These are phyloP conservation scores for Cordyceps farinosa DNA, from an alignment of 2,329 filamentous ascomycete species.

Conservation along the genomic window DNA sequence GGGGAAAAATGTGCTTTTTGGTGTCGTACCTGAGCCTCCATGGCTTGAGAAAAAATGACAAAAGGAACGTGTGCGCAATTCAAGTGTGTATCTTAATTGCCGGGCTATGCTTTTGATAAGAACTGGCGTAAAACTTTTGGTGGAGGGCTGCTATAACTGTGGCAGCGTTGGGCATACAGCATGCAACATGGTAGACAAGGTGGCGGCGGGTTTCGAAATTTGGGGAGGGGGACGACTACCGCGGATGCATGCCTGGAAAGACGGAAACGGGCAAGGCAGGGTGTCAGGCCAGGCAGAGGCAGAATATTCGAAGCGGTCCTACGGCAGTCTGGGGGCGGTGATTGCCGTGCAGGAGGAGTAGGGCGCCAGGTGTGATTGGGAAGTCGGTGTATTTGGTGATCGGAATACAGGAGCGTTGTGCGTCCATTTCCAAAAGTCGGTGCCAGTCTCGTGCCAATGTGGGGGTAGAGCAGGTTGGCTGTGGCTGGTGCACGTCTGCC, in stretches of 20 bases:
- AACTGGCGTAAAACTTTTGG: not conserved
- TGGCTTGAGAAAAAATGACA: conserved; percentile 30
- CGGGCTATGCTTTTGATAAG: conserved; percentile 9
- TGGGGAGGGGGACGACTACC: conserved; percentile 37
- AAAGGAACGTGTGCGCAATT: conserved; percentile 22
- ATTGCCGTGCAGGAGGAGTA: not conserved
- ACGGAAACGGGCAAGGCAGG: conserved; percentile 20
- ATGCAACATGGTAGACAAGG: conserved; percentile 39
- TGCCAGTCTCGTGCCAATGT: conserved; percentile 38
- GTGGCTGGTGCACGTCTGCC: conserved; percentile 13
- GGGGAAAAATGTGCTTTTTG: conserved; percentile 15
- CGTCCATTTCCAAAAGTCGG: conserved; percentile 42
- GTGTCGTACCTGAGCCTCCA: conserved; percentile 46
- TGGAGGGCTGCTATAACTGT: conserved; percentile 40
- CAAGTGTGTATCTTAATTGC: not conserved
- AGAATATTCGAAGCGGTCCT: conserved; percentile 15
- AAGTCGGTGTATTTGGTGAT: conserved; percentile 12
- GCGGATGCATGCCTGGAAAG: conserved; percentile 37
- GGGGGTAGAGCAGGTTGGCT: conserved; percentile 25
- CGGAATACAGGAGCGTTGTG: conserved; percentile 23
- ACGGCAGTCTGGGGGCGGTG: not conserved
- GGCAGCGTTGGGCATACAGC: conserved; percentile 40
- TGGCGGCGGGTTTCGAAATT: conserved; percentile 13
- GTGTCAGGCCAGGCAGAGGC: conserved; percentile 23
- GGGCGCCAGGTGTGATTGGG: not conserved